phyloP scores from a whole-genome alignment of 2,329 filamentous ascomycete genomes.

The Exserohilum turcica region DNA sequence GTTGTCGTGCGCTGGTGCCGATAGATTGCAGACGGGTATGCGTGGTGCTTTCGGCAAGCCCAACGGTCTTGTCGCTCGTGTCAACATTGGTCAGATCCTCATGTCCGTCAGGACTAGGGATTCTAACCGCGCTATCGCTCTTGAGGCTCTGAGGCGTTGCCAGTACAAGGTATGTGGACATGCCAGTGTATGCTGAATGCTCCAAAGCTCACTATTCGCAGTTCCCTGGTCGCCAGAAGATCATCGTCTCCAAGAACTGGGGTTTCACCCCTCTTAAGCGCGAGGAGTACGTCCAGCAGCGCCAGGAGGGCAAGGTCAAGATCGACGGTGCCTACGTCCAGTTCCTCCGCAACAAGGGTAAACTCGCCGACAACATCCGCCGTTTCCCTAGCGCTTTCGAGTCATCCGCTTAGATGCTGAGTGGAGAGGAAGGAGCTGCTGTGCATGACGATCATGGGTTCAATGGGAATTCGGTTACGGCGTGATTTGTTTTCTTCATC shows the following conservation, averaged over 20 bases:
- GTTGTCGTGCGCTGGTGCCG: conserved; percentile 99
- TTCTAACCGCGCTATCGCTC: conserved; percentile 85
- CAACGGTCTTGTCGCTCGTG: conserved; percentile 97
- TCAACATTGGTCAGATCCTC: conserved; percentile 99
- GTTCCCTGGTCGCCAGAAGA: conserved; percentile 99
- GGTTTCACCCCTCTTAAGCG: conserved; percentile 98
- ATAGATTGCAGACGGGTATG: conserved; percentile 99
- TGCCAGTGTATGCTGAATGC: neutral
- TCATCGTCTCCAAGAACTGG: conserved; percentile 99
- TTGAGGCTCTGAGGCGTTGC: conserved; percentile 97
- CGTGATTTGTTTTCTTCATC: conserved; percentile 44
- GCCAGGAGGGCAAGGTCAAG: conserved; percentile 90
- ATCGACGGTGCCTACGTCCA: conserved; percentile 99
- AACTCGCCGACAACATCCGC: conserved; percentile 83
- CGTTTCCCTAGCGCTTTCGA: conserved; percentile 93
- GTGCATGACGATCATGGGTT: conserved; percentile 39
- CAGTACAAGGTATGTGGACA: conserved; percentile 79
- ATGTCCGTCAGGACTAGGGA: conserved; percentile 97
- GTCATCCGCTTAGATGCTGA: conserved; percentile 40
- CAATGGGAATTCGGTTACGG: conserved; percentile 46
- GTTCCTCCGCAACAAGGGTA: conserved; percentile 95
- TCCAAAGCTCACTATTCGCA: conserved; percentile 12
- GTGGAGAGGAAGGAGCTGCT: conserved; percentile 23
- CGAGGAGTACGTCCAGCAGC: conserved; percentile 96
- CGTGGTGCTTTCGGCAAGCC: conserved; percentile 99